Evolutionary conservation across 306 rosid genomes (phyloP).

Genomic region (Cicer arietinum): DNA sequence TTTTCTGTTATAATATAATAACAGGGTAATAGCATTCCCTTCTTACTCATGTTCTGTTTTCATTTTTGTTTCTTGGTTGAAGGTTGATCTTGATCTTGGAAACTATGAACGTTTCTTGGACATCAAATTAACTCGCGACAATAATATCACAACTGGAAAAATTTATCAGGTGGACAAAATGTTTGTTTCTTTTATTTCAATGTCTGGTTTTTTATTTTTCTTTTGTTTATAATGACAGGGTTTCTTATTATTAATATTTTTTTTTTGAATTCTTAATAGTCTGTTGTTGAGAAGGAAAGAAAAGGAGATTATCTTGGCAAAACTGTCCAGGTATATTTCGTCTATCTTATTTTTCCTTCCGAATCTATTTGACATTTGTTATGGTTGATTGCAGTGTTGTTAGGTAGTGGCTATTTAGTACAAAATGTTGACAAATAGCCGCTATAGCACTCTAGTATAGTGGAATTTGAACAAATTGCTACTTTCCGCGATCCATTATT

Average conservation of each 20-base stretch:
- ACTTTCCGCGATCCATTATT: no score
- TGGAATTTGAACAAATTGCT: no score
- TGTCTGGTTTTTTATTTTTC: background rate
- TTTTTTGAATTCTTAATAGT: conserved; percentile 54
- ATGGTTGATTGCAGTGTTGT: background rate
- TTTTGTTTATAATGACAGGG: background rate
- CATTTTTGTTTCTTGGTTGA: conserved; percentile 38
- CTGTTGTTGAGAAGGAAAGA: conserved; percentile 77
- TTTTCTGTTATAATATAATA: conserved; percentile 13
- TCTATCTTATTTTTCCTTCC: conserved; percentile 3
- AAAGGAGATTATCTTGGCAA: conserved; percentile 81
- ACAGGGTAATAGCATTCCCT: conserved; percentile 25
- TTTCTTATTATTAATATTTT: background rate
- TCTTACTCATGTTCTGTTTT: conserved; percentile 25
- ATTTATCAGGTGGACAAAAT: conserved; percentile 63
- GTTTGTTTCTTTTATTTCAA: background rate
- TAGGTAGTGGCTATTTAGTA: no score
- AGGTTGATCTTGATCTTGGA: conserved; percentile 94
- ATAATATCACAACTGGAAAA: conserved; percentile 83
- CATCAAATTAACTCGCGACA: conserved; percentile 62
- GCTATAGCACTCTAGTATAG: no score
- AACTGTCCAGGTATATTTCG: conserved; percentile 48
- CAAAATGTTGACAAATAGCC: no score
- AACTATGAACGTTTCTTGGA: conserved; percentile 84
- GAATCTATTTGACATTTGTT: conserved; percentile 1